phyloP scores from a whole-genome alignment of 1,284 basidiomycete genomes.

The Cutaneotrichosporon sp. region DNA sequence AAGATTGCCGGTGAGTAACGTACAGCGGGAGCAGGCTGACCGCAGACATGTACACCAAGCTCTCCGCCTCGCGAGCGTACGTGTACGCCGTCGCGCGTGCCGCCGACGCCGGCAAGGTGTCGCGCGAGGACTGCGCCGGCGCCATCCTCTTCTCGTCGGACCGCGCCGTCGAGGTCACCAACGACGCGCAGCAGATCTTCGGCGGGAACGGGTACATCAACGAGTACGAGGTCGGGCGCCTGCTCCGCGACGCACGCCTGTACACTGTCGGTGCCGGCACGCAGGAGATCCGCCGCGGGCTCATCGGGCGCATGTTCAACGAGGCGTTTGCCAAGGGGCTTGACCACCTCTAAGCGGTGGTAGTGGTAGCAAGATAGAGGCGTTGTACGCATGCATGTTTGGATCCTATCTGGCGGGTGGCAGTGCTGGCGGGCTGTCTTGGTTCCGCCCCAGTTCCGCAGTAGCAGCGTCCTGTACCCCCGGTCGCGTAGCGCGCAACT shows the following conservation, averaged over 20 bases:
- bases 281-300: constrained; percentile 85
- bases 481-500: no score
- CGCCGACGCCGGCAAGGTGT: constrained; percentile 78
- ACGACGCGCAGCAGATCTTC: constrained; percentile 87
- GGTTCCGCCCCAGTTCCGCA: no score
- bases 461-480: no score
- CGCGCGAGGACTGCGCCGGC: constrained; percentile 88
- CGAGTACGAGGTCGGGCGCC: constrained; percentile 83
- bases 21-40: no score
- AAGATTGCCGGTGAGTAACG: constrained; percentile 54
- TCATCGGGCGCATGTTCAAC: constrained; percentile 88
- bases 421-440: no score
- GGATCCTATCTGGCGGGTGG: not conserved
- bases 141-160: constrained; percentile 90
- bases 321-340: constrained; percentile 52
- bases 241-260: constrained; percentile 78
- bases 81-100: constrained; percentile 90
- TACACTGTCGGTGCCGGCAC: constrained; percentile 92
- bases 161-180: constrained; percentile 82
- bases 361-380: not conserved
- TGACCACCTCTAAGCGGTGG: constrained; percentile 16
- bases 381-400: constrained; percentile 2
- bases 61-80: constrained; percentile 84
- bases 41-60: constrained; percentile 89
- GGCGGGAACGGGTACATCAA: constrained; percentile 94